Conservation (phyloP, 805 yeast species). For the Starmerella sirachaensis region DNA sequence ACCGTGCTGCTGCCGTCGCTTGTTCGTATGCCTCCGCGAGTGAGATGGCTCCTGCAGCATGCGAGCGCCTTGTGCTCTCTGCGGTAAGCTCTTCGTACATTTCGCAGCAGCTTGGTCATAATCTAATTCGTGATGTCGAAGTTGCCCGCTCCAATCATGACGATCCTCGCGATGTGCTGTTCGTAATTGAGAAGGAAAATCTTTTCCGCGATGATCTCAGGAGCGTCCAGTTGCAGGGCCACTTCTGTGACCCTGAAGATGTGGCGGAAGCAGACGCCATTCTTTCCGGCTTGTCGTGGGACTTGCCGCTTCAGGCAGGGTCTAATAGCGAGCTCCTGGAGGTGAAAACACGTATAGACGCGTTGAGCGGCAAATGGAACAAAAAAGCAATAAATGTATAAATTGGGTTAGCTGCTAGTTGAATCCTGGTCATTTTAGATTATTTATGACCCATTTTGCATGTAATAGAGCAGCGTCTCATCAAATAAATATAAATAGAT, state of each 20-base stretch:
- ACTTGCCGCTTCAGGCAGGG: constrained; percentile 6
- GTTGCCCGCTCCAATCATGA: constrained; percentile 17
- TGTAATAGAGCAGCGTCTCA: too few relatives aligned
- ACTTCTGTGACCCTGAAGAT: neutral
- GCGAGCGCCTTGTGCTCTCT: constrained; percentile 10
- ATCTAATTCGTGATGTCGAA: constrained; percentile 19
- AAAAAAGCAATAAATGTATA: too few relatives aligned
- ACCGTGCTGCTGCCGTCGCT: constrained; percentile 35
- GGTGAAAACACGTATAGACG: constrained; percentile 3
- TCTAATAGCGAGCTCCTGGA: constrained; percentile 6
- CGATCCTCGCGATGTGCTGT: constrained; percentile 34
- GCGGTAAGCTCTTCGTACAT: constrained; percentile 8
- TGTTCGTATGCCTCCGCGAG: constrained; percentile 25
- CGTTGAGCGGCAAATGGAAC: neutral
- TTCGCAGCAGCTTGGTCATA: constrained; percentile 4
- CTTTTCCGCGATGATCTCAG: constrained; percentile 45
- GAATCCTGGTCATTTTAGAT: too few relatives aligned
- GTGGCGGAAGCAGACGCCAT: constrained; percentile 1
- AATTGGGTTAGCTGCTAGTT: too few relatives aligned
- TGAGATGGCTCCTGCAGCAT: constrained; percentile 11
- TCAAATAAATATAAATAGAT: too few relatives aligned
- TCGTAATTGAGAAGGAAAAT: constrained; percentile 57
- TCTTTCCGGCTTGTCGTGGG: constrained; percentile 7
- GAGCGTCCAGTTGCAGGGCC: constrained; percentile 12
- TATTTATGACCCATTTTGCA: too few relatives aligned